Evolutionary conservation across 148 eudicot species (phyloP).

Genomic region (Beta vulgaris): DNA sequence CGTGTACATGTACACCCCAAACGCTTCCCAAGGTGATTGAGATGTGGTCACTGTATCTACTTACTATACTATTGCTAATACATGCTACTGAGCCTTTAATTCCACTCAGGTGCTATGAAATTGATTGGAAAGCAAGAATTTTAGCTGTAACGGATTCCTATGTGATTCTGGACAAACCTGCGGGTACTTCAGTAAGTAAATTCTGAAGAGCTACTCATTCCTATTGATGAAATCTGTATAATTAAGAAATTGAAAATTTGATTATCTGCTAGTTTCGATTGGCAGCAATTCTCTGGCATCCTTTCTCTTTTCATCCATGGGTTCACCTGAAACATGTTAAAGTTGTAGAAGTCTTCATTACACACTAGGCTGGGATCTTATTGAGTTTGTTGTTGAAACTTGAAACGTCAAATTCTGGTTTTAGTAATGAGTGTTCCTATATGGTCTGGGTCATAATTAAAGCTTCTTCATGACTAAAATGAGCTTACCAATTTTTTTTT

Average conservation of each 20-base stretch:
- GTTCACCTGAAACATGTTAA: background rate
- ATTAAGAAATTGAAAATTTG: background rate
- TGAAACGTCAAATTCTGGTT: background rate
- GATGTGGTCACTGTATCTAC: background rate
- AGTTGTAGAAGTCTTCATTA: background rate
- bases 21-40: conserved; percentile 80
- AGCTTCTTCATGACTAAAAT: background rate
- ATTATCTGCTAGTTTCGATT: background rate
- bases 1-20: conserved; percentile 96
- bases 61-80: conserved; percentile 8
- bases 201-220: conserved; percentile 1
- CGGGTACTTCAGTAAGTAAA: conserved; percentile 91
- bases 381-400: background rate
- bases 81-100: conserved; percentile 20
- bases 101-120: conserved; percentile 79
- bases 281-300: background rate
- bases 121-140: conserved; percentile 93
- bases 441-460: background rate
- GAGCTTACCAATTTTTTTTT: too few relatives aligned
- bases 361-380: background rate
- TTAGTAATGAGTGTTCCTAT: background rate
- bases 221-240: background rate
- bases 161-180: conserved; percentile 91
- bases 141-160: conserved; percentile 75
- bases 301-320: background rate